Evolutionary conservation across 2,329 filamentous ascomycete genomes (phyloP).

Genomic region (Drechslerella coelobrocha): DNA sequence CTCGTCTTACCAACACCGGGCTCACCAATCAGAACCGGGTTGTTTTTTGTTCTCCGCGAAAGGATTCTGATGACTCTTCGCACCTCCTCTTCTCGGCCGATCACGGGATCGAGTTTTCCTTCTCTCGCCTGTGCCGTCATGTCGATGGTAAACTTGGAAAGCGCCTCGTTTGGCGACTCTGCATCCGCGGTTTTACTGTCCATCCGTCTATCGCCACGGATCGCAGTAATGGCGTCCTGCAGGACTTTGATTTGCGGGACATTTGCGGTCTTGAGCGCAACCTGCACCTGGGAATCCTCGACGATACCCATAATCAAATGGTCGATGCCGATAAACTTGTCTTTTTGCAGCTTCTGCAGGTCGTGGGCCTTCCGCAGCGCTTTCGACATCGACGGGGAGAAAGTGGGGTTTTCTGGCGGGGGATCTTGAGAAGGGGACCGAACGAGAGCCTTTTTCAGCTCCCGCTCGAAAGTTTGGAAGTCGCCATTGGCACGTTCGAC

Average conservation of each 20-base stretch:
- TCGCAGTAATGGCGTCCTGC: conserved; percentile 86
- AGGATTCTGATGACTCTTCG: conserved; percentile 88
- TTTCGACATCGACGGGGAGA: conserved; percentile 81
- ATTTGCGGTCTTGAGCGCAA: conserved; percentile 80
- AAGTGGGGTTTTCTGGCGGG: conserved; percentile 83
- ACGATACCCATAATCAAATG: conserved; percentile 86
- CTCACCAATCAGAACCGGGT: conserved; percentile 95
- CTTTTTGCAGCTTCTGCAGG: conserved; percentile 95
- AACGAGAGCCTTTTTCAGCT: conserved; percentile 89
- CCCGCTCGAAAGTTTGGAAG: conserved; percentile 82
- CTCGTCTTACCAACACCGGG: conserved; percentile 99
- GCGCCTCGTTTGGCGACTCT: conserved; percentile 83
- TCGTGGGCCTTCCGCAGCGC: conserved; percentile 85
- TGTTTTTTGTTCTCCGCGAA: conserved; percentile 95
- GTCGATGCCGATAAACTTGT: conserved; percentile 91
- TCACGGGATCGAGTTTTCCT: conserved; percentile 97
- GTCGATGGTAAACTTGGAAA: conserved; percentile 98
- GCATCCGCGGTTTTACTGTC: conserved; percentile 95
- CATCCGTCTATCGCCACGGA: conserved; percentile 89
- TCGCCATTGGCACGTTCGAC: conserved; percentile 93
- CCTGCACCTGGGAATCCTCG: conserved; percentile 78
- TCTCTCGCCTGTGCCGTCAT: conserved; percentile 96
- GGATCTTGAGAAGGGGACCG: conserved; percentile 93
- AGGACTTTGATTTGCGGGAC: conserved; percentile 89
- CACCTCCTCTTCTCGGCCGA: conserved; percentile 95